Evolutionary conservation across 768 basidiomycete species (phyloP), one percentile per base, ranked within the genome.

Genomic region (Tylopilus sp.): DNA sequence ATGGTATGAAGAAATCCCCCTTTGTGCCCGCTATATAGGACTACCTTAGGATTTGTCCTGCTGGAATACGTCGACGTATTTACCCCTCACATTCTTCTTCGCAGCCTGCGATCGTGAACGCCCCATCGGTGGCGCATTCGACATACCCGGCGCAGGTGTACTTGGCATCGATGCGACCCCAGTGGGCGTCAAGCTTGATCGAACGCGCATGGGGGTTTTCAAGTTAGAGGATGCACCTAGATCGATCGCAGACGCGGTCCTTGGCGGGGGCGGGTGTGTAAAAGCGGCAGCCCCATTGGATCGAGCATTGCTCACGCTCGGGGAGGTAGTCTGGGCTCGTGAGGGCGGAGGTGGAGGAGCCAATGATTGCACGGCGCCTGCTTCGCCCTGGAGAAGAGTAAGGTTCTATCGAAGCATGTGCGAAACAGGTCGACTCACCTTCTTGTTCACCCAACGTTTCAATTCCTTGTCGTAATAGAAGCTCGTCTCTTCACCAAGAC

Each of bases 391-490:
- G 7, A 42, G 20, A 28, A 48, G 17, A 1, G 58, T 52, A 20
- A 44, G 57, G 15, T 18, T 25, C 36, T 7, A 35, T 39, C 30
- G 4, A 26, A 2, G n/a, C 21, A 28, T 31, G 21, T 36, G 41
- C 9, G 18, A 40, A 44, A 44, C 25, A 23, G 50, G 45, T 20
- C 9, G 6, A 56, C 71, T 66, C 53, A 91, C 93, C 74, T 88
- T 93, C 71, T 88, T 95, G 68, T 97, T 94, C 23, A 99, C 85
- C 97, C 97, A 99, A 55, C 88, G 82, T 67, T 95, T 94, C 53
- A 86, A 78, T n/a, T 97, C 93, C 61, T 88, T 85, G 65, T 99
- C 97, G 65, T 90, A 99, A 62, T 91, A 88, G 73, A 98, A 95
- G 23, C 83, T 75, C 23, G 74, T 92, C 65, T 94, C 83, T 58